Evolutionary conservation across 257 asterid genomes (phyloP), one percentile per base, ranked within the genome.

Genomic region (Perilla frutescens): DNA sequence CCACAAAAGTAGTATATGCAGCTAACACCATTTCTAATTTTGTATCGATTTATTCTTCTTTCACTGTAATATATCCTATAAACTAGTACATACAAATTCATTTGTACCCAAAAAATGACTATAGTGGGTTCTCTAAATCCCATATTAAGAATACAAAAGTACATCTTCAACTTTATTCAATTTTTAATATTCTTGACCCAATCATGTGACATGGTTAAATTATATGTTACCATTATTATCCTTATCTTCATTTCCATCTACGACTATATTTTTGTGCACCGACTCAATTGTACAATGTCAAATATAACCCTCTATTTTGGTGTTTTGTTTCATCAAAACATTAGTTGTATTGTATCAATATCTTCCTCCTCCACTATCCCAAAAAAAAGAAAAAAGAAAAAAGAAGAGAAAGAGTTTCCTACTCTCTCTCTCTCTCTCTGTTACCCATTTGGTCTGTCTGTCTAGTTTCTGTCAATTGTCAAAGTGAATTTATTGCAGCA

Each of bases 221-320:
- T 11, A 37, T 44, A 6, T 64, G 44, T 44, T 45, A 10, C 43
- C 43, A 45, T 15, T 43, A 6, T 12, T 64, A 2, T 40, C 55
- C 55, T 26, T 44, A 43, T 2, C 10, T 6, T 7, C 26, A 26
- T 64, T 64, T 9, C 72, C 62, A 5, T 14, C 14, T 50, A 9
- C 3, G 50, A 67, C 36, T 48, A 48, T 8, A 67, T 4, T 29
- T 37, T 15, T 67, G 7, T 41, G 15, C 6, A 68, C 39, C 11
- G 53, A 8, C 48, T 53, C 15, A 10, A 9, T 37, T 51, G 41
- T 53, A 53, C 73, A 36, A 53, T 13, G 62, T 53, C 74, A 54
- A 15, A 68, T 68, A 63, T 29, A 47, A 5, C 41, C 7, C 1
- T 13, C 43, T 66, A 9, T 45, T 62, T 66, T 32, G 11, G 7